Conservation (phyloP, 192 early-diverging fungal species). For the Nowakowskiella sp. region DNA sequence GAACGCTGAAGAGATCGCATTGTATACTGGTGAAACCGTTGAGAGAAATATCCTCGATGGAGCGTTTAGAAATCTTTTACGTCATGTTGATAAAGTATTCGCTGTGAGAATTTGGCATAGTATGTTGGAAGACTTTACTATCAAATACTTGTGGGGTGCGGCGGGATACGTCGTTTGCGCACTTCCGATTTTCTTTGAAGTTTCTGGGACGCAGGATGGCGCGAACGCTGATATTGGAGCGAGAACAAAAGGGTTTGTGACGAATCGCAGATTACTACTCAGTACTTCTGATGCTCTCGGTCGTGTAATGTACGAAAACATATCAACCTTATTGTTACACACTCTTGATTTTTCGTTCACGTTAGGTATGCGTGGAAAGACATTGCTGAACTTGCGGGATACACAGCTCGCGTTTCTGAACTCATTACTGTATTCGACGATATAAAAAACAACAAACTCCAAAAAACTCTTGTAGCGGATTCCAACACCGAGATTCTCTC, state of each 20-base stretch:
- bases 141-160: conserved; percentile 98
- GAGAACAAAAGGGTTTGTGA: conserved; percentile 48
- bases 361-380: conserved; percentile 83
- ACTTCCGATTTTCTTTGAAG: conserved; percentile 72
- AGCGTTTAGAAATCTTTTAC: conserved; percentile 69
- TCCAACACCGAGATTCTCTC: conserved; percentile 20
- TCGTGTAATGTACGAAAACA: conserved; percentile 64
- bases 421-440: conserved; percentile 78
- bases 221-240: conserved; percentile 16
- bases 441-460: conserved; percentile 29
- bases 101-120: conserved; percentile 78
- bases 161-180: conserved; percentile 78
- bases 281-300: conserved; percentile 88
- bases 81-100: conserved; percentile 81
- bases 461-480: conserved; percentile 26
- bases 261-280: conserved; percentile 78
- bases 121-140: conserved; percentile 96
- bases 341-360: neutral
- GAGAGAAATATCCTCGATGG: conserved; percentile 78
- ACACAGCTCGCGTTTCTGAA: conserved; percentile 78
- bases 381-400: conserved; percentile 81
- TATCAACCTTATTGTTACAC: neutral
- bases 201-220: neutral
- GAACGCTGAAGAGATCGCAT: conserved; percentile 93
- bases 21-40: conserved; percentile 74